Evolutionary conservation across 805 yeast genomes (phyloP).

Genomic region (Myxozyma vanderwaltii): DNA sequence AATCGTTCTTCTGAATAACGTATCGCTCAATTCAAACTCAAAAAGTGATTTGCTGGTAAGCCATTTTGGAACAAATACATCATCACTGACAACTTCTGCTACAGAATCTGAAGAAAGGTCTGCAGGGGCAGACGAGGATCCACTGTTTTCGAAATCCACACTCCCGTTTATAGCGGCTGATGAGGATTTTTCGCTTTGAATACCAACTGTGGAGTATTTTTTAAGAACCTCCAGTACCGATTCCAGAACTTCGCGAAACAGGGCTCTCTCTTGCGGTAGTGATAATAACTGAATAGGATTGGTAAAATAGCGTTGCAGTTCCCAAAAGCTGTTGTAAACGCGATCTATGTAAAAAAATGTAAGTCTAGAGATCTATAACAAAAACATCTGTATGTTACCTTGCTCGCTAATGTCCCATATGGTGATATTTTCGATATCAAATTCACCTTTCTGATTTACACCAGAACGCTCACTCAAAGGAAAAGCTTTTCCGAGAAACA

Average conservation of each 20-base stretch:
- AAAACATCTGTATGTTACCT: not conserved
- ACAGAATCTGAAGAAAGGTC: no score
- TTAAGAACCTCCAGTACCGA: conserved; percentile 33
- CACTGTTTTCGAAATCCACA: not conserved
- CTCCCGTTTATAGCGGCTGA: not conserved
- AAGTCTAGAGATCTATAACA: not conserved
- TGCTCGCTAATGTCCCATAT: conserved; percentile 13
- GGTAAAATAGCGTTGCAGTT: conserved; percentile 38
- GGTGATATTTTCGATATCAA: conserved; percentile 41
- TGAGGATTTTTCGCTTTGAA: conserved; percentile 1
- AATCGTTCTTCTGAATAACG: conserved; percentile 39
- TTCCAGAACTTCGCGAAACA: conserved; percentile 27
- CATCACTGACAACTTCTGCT: not conserved
- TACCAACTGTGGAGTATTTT: conserved; percentile 12
- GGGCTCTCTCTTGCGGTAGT: conserved; percentile 19
- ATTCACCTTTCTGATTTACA: conserved; percentile 43
- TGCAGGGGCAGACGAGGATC: not conserved
- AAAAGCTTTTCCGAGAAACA: conserved; percentile 43
- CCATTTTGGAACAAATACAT: conserved; percentile 43
- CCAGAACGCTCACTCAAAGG: conserved; percentile 45
- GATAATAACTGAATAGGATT: conserved; percentile 35
- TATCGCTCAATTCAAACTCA: conserved; percentile 41
- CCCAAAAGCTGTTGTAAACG: conserved; percentile 40
- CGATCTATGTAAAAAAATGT: not conserved
- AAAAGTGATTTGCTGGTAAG: conserved; percentile 42